These are phyloP conservation scores for Luvunga scandens DNA, from an alignment of 345 rosid genomes.

Conservation along the genomic window DNA sequence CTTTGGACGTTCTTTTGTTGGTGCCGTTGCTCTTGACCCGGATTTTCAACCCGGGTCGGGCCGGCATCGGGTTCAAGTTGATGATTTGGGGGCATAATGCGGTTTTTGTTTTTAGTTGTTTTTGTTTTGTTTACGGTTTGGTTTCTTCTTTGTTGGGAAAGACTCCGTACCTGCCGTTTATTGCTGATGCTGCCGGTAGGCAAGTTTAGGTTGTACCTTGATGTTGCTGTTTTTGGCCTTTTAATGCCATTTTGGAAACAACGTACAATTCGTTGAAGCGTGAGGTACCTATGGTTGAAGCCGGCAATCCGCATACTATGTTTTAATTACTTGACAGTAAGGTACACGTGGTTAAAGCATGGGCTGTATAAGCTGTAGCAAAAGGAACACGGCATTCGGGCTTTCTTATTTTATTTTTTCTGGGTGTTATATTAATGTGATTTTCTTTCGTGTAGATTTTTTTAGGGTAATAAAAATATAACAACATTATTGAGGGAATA, in stretches of 20 bases:
- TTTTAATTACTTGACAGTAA: not conserved
- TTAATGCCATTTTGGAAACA: not conserved
- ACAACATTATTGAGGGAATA: too few relatives aligned
- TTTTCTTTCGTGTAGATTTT: too few relatives aligned
- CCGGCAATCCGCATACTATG: too few relatives aligned
- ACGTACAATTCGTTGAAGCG: not conserved
- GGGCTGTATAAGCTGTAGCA: not conserved
- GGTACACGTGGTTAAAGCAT: not conserved
- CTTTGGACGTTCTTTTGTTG: conserved; percentile 79
- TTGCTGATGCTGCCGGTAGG: conserved; percentile 81
- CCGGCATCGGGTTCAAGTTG: conserved; percentile 53
- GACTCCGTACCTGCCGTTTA: conserved; percentile 81
- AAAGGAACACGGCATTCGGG: too few relatives aligned
- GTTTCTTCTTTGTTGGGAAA: conserved; percentile 56
- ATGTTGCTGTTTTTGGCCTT: not conserved
- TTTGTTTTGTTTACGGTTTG: conserved; percentile 68
- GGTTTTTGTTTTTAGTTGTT: conserved; percentile 63
- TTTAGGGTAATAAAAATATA: too few relatives aligned
- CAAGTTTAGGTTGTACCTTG: conserved; percentile 39
- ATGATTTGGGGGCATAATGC: conserved; percentile 77
- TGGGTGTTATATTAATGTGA: too few relatives aligned
- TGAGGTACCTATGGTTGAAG: too few relatives aligned
- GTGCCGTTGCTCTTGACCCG: conserved; percentile 62
- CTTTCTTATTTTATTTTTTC: too few relatives aligned
- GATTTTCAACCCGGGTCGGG: conserved; percentile 64